Percentiles rank a stretch among this genome's conserved stretches.
Conservation (phyloP, 2,329 filamentous ascomycete genomes). For the Aspergillus caelatus region DNA sequence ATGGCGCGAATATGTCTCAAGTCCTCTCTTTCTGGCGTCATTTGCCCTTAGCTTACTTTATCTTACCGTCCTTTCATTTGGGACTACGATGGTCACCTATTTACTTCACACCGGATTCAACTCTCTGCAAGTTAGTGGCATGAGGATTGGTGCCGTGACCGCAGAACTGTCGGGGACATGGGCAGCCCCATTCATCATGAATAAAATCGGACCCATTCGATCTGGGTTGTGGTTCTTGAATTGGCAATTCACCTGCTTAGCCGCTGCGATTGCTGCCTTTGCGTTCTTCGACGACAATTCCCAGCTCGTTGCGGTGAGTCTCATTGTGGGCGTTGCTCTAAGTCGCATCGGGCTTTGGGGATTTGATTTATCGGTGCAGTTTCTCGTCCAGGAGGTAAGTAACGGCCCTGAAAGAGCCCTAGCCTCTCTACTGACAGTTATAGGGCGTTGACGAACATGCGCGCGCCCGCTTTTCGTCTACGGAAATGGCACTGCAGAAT, state of each 20-base stretch:
- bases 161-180: slow-evolving; percentile 60
- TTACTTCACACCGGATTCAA: slow-evolving; percentile 55
- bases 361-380: slow-evolving; percentile 63
- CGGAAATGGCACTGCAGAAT: slow-evolving; percentile 70
- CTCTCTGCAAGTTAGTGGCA: slow-evolving; percentile 51
- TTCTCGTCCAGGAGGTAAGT: slow-evolving; percentile 62
- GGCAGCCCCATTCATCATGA: slow-evolving; percentile 54
- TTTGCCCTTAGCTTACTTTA: slow-evolving; percentile 56
- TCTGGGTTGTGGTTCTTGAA: slow-evolving; percentile 71
- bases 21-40: slow-evolving; percentile 47
- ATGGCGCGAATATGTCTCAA: slow-evolving; percentile 32
- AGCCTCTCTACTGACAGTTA: neutral
- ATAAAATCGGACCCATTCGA: slow-evolving; percentile 60
- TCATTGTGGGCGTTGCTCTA: slow-evolving; percentile 56
- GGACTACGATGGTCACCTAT: slow-evolving; percentile 59
- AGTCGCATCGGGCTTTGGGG: slow-evolving; percentile 65
- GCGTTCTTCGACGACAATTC: slow-evolving; percentile 34
- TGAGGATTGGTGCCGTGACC: slow-evolving; percentile 50
- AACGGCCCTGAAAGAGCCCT: neutral
- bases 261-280: slow-evolving; percentile 50
- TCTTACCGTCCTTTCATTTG: slow-evolving; percentile 59
- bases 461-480: slow-evolving; percentile 69
- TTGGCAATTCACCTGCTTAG: slow-evolving; percentile 65
- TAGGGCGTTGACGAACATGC: slow-evolving; percentile 58
- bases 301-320: slow-evolving; percentile 47